These are phyloP conservation scores for Herpetomonas samuelpessoai DNA, from an alignment of 208 protist species.

Conservation along the genomic window DNA sequence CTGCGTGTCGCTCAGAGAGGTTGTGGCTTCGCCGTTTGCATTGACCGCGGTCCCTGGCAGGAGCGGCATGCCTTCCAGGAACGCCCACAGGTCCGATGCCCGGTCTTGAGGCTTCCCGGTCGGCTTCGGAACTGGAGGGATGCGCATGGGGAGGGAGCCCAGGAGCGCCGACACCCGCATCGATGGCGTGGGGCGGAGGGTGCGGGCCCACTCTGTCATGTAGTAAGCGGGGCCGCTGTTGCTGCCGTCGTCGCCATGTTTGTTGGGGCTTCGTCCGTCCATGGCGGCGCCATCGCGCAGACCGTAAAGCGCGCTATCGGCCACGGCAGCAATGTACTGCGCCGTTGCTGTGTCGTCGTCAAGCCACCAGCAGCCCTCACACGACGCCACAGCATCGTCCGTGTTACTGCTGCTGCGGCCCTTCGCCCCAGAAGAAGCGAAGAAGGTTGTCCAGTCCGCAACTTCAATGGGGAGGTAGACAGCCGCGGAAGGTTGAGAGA, in stretches of 20 bases:
- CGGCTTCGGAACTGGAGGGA: slow-evolving; percentile 13
- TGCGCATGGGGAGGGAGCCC: slow-evolving; percentile 50
- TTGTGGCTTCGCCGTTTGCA: slow-evolving; percentile 1
- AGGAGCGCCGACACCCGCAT: slow-evolving; percentile 61
- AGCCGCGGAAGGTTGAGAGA: slow-evolving; percentile 43
- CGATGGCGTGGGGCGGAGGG: slow-evolving; percentile 50
- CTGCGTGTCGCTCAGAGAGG: neutral
- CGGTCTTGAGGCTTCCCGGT: too few relatives aligned
- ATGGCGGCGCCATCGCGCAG: slow-evolving; percentile 42
- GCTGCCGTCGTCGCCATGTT: neutral
- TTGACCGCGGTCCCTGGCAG: slow-evolving; percentile 20
- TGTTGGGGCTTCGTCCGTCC: neutral
- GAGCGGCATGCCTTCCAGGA: slow-evolving; percentile 49
- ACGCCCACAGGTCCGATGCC: slow-evolving; percentile 52
- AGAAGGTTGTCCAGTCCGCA: slow-evolving; percentile 49
- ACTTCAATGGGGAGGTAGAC: slow-evolving; percentile 75
- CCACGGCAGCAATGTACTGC: slow-evolving; percentile 64
- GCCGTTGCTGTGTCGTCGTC: slow-evolving; percentile 69
- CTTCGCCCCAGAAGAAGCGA: slow-evolving; percentile 12
- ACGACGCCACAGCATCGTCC: neutral
- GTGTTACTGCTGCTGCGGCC: neutral
- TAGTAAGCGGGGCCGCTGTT: slow-evolving; percentile 53
- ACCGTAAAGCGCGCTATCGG: slow-evolving; percentile 74
- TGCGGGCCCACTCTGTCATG: slow-evolving; percentile 63
- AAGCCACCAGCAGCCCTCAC: slow-evolving; percentile 32